Evolutionary conservation across 2,329 filamentous ascomycete species (phyloP), one percentile per base, ranked within the genome.

Genomic region (Rutstroemia sp.): DNA sequence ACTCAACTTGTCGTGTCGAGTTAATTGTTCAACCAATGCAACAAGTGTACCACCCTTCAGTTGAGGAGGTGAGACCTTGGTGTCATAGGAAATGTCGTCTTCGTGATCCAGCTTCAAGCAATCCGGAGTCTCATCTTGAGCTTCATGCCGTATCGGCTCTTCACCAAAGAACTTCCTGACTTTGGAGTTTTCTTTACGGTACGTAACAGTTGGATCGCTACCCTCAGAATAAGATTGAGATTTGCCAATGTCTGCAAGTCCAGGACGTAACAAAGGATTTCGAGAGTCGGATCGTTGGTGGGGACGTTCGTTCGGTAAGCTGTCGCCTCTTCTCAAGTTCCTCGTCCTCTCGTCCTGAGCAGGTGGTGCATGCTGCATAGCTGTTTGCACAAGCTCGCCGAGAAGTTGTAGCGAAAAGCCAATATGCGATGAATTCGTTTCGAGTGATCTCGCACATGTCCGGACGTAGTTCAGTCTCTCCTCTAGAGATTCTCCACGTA

Each of bases 1-100:
- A 68, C 97, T 94, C 14, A 96, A 81, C 68, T 95, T 94, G 73
- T 99, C 94, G 68, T 99, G 94, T 49, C 94, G 84, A 16, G 94
- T 99, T 46, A 99, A 79, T 68, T 97, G 92, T 71, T 97, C 94
- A 5, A 96, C 94, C 57, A 99, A 76, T 4, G 89, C 94, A 30
- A 89, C 79, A 19, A 99, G 74, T 0, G 92, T 95, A 48, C 94
- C 94, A 63, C 92, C 94, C 70, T 92, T 94, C 57, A 99, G 80
- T 30, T 86, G 80, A 23, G 88, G 84, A 2, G 85, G 82, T 30
- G 84, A 79, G n/a, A 78, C 75, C 72, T 96, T 97, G 57, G 79
- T 79, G 68, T 97, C 94, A 75, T 92, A 96, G 2, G 89, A 87
- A 3, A 99, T 85, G 66, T 97, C 94, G 51, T 84, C 80, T 69